Conservation (phyloP, 1,284 basidiomycete genomes). For the Anthracocystis panici-leucophaei region DNA sequence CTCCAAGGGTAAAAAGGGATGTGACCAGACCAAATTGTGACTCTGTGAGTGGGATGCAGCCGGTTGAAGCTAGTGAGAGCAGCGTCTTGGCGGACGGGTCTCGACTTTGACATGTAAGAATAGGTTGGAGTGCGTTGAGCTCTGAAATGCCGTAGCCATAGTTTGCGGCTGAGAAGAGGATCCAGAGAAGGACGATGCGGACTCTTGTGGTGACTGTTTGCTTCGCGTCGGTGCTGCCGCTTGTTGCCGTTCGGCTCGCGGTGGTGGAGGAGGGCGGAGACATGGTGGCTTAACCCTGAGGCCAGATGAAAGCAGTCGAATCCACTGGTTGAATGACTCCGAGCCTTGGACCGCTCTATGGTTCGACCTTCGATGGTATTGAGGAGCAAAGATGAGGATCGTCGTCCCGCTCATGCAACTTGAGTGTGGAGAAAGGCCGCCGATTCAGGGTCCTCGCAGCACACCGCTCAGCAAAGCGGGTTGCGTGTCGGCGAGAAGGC, state of each 20-base stretch:
- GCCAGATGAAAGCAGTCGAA: no score
- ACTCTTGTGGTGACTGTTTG: slow-evolving; percentile 32
- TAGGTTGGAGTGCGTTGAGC: slow-evolving; percentile 61
- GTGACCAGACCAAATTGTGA: slow-evolving; percentile 81
- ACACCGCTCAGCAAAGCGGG: background rate
- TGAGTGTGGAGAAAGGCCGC: slow-evolving; percentile 17
- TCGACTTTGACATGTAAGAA: slow-evolving; percentile 44
- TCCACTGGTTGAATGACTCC: background rate
- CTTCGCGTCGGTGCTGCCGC: slow-evolving; percentile 3
- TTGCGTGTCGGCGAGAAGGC: background rate
- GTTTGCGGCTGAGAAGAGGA: slow-evolving; percentile 58
- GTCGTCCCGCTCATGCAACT: background rate
- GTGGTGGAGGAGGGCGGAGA: background rate
- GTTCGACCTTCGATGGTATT: background rate
- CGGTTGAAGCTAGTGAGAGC: slow-evolving; percentile 29
- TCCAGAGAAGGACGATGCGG: slow-evolving; percentile 55
- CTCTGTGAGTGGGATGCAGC: slow-evolving; percentile 49
- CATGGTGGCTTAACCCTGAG: background rate
- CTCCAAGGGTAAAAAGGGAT: slow-evolving; percentile 87
- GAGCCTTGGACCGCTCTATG: background rate
- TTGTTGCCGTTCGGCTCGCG: background rate
- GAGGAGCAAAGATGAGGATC: background rate
- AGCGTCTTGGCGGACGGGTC: slow-evolving; percentile 10
- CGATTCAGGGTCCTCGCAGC: slow-evolving; percentile 24
- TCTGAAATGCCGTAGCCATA: slow-evolving; percentile 67